Evolutionary conservation across 257 asterid species (phyloP).

Genomic region (Solanum sejunctum): DNA sequence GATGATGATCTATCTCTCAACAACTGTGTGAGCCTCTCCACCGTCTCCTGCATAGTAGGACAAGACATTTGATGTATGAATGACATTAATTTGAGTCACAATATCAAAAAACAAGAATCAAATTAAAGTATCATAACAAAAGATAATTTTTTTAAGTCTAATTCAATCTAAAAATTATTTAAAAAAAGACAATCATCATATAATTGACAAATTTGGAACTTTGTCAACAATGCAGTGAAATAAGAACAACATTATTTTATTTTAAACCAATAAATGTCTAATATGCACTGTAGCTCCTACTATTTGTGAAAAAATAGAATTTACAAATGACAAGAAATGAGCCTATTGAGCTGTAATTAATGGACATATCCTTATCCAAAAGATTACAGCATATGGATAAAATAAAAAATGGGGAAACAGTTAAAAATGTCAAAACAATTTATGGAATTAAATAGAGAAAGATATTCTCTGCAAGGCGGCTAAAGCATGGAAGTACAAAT

Average conservation of each 20-base stretch:
- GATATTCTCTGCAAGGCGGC: not conserved
- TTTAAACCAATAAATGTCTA: not conserved
- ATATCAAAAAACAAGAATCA: too few species aligned
- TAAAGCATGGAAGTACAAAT: not conserved
- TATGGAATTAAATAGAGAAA: not conserved
- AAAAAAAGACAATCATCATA: not conserved
- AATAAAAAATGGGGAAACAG: not conserved
- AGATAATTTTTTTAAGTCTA: not conserved
- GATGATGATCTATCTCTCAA: too few species aligned
- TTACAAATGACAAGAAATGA: not conserved
- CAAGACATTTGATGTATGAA: too few species aligned
- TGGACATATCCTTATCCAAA: not conserved
- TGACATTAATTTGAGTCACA: too few species aligned
- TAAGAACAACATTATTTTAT: not conserved
- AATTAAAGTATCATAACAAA: too few species aligned
- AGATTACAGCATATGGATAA: not conserved
- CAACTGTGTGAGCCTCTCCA: too few species aligned
- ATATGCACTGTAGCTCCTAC: not conserved
- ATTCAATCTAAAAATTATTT: rapidly evolving
- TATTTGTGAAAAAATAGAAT: not conserved
- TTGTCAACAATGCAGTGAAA: not conserved
- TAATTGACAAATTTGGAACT: not conserved
- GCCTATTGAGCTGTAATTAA: not conserved
- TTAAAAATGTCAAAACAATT: not conserved
- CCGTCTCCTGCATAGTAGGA: too few species aligned